Evolutionary conservation across 306 rosid genomes (phyloP).

Genomic region (Spatholobus suberectus): DNA sequence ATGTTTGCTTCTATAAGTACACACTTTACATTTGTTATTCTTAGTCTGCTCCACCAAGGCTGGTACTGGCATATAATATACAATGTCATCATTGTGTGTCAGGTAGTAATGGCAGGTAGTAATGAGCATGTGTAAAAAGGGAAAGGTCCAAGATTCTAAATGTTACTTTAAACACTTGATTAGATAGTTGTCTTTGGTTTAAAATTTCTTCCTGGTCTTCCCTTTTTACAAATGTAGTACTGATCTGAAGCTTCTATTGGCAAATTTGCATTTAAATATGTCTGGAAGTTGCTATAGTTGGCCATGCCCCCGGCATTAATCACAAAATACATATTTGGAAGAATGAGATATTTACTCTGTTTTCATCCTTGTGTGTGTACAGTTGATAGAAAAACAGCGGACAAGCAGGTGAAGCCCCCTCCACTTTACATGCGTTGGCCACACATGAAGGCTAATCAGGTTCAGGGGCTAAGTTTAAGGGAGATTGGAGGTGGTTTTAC

Average conservation of each 20-base stretch:
- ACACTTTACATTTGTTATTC: constrained; percentile 11
- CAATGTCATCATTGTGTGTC: constrained; percentile 25
- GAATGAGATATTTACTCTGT: constrained; percentile 30
- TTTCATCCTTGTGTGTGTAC: constrained; percentile 46
- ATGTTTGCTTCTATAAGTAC: constrained; percentile 22
- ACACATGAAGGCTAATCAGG: constrained; percentile 87
- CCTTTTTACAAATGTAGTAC: constrained; percentile 28
- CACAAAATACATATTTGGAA: neutral
- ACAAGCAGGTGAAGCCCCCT: constrained; percentile 56
- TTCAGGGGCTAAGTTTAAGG: constrained; percentile 77
- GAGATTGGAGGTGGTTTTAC: constrained; percentile 93
- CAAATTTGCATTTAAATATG: constrained; percentile 33
- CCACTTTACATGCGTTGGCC: constrained; percentile 85
- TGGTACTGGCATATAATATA: constrained; percentile 10
- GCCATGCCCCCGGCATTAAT: constrained; percentile 9
- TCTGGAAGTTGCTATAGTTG: constrained; percentile 16
- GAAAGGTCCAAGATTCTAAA: constrained; percentile 15
- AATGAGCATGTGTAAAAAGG: constrained; percentile 18
- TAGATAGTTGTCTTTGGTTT: constrained; percentile 15
- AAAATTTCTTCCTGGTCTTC: neutral
- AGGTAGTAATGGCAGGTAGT: neutral
- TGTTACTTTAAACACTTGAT: constrained; percentile 28
- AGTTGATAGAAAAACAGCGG: constrained; percentile 60
- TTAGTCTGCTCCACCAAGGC: neutral
- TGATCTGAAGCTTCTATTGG: constrained; percentile 34